phyloP scores from a whole-genome alignment of 192 early-diverging fungal genomes.

The Backusella luteola region DNA sequence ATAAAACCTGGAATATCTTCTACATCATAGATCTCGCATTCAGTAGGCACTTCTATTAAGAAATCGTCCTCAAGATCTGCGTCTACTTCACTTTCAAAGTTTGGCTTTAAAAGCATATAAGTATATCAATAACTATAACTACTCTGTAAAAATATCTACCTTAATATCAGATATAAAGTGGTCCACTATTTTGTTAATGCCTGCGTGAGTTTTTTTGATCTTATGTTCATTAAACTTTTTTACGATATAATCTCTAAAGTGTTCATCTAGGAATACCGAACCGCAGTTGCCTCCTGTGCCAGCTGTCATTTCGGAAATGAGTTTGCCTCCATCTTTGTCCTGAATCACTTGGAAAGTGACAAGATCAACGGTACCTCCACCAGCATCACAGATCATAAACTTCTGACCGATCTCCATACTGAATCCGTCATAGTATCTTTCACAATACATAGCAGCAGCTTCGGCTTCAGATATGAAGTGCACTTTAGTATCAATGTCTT shows the following conservation, averaged over 20 bases:
- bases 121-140: not conserved
- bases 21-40: conserved; percentile 32
- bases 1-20: conserved; percentile 41
- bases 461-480: conserved; percentile 48
- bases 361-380: conserved; percentile 51
- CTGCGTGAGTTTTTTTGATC: conserved; percentile 31
- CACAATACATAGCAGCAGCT: conserved; percentile 49
- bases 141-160: conserved; percentile 7
- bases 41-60: conserved; percentile 39
- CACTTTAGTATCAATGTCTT: conserved; percentile 32
- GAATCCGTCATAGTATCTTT: conserved; percentile 42
- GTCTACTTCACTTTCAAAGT: conserved; percentile 40
- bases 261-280: conserved; percentile 41
- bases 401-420: conserved; percentile 38
- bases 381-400: conserved; percentile 49
- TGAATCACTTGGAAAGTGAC: conserved; percentile 42
- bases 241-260: conserved; percentile 33
- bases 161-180: conserved; percentile 40
- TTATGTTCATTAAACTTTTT: conserved; percentile 34
- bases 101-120: conserved; percentile 25
- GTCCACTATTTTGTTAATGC: conserved; percentile 37
- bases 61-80: conserved; percentile 32
- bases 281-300: conserved; percentile 43
- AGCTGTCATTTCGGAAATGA: conserved; percentile 41
- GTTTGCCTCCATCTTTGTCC: conserved; percentile 2